Percentiles rank a stretch among this genome's conserved stretches.
These are phyloP conservation scores for Saccharomyces hybrid DNA, from an alignment of 1,139 yeast genomes.

Conservation along the genomic window DNA sequence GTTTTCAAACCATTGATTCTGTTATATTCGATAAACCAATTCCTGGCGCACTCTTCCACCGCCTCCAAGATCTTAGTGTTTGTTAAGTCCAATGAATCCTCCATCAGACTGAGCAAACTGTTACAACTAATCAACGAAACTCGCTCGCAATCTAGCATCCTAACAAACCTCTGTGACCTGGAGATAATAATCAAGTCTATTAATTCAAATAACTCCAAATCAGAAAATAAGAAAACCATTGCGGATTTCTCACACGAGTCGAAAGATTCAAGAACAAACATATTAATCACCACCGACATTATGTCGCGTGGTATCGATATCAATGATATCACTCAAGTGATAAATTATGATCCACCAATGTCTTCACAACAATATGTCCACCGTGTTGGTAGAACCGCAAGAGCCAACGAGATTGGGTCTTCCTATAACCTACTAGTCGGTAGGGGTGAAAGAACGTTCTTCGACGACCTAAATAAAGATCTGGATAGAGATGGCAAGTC, in stretches of 20 bases:
- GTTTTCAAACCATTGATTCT: conserved; percentile 69
- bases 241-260: conserved; percentile 41
- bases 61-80: conserved; percentile 45
- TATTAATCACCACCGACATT: conserved; percentile 82
- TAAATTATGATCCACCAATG: conserved; percentile 85
- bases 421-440: conserved; percentile 69
- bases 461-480: conserved; percentile 33
- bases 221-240: conserved; percentile 42
- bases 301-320: conserved; percentile 94
- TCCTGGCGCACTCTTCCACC: not conserved
- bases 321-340: conserved; percentile 60
- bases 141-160: conserved; percentile 10
- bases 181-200: conserved; percentile 29
- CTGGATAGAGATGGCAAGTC: conserved; percentile 7
- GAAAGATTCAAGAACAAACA: conserved; percentile 33
- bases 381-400: conserved; percentile 93
- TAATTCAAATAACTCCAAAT: conserved; percentile 45
- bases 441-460: conserved; percentile 54
- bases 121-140: conserved; percentile 39
- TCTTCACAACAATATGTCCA: conserved; percentile 90
- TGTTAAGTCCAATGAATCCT: conserved; percentile 80
- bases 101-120: conserved; percentile 63
- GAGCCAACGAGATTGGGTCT: conserved; percentile 73
- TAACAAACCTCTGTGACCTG: conserved; percentile 14
- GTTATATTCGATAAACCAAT: conserved; percentile 41